Conservation (phyloP, 2,329 filamentous ascomycete species). For the Colletotrichum filicis region DNA sequence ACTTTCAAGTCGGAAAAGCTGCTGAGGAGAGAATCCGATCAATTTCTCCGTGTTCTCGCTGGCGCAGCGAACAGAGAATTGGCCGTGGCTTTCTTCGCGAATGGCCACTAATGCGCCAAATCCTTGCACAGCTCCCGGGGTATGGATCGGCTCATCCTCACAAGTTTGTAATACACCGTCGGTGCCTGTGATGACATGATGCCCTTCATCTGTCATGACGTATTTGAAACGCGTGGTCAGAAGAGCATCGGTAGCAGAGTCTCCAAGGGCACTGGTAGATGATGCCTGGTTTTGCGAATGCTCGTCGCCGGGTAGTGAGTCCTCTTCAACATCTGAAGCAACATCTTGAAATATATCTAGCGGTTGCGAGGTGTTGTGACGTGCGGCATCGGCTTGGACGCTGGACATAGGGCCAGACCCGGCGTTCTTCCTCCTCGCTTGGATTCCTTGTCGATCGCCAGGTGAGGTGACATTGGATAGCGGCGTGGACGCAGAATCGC, state of each 20-base stretch:
- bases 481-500: conserved; percentile 15
- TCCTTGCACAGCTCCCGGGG: conserved; percentile 82
- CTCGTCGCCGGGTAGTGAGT: not conserved
- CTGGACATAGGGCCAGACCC: conserved; percentile 54
- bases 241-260: conserved; percentile 42
- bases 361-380: conserved; percentile 48
- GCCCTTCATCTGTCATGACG: conserved; percentile 78
- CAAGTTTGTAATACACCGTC: conserved; percentile 81
- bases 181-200: conserved; percentile 84
- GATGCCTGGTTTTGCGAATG: conserved; percentile 1
- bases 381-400: conserved; percentile 56
- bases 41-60: conserved; percentile 84
- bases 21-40: conserved; percentile 80
- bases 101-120: conserved; percentile 84
- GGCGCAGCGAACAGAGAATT: conserved; percentile 76
- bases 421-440: conserved; percentile 46
- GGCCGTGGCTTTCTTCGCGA: conserved; percentile 75
- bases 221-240: conserved; percentile 84
- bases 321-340: conserved; percentile 41
- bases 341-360: conserved; percentile 41
- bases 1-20: conserved; percentile 78
- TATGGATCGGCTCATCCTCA: conserved; percentile 92
- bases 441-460: conserved; percentile 37
- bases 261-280: conserved; percentile 2
- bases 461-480: conserved; percentile 31